Base-by-base conservation (phyloP, 139 green algal species). In the Volvox reticuliferus region DNA sequence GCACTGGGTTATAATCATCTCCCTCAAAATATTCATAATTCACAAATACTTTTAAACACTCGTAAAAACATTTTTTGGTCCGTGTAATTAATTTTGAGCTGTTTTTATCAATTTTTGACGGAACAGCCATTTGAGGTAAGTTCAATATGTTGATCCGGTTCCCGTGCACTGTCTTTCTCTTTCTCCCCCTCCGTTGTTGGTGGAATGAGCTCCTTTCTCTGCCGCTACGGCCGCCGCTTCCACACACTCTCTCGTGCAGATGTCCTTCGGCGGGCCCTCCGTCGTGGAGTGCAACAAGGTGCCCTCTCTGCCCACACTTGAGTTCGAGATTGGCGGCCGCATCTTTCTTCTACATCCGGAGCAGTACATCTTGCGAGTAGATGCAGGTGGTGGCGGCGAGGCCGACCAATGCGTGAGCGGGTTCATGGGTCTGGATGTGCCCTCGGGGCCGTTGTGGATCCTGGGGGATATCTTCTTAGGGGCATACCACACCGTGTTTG, bases 371-470 rank as follows among this genome's bases (percentile, higher is more conserved):
- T 69, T 89, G 88, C 82, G 68, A 68, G 88, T 92, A 22, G 85
- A 93, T 63, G 87, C 87, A 35, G 91, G 92, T 63, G 94, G 92
- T 30, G 94, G 94, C n/a, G 89, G 97, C 65, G 65, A 73, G 65
- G 65, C 65, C 75, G 79, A 88, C 26, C 93, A 98, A 94, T 99
- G 98, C 95, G 95, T 99, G 50, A 98, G 94, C 84, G 98, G 98
- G 9, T 99, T 99, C 96, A 98, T 99, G 94, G 98, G 97, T 3
- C 91, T 99, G 32, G 98, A 99, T 82, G 82, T 99, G 9, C 97
- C 97, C 0, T 36, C 91, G 37, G 98, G 98, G 16, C 98, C 97
- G 17, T 95, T 99, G 63, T 99, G 98, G 98, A 99, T 99, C 87
- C 92, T 99, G 91, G 98, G 98, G 0, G 98, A 99, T 87, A 94